These are phyloP conservation scores for Sporothrix variecibatus DNA, from an alignment of 2,329 filamentous ascomycete genomes.

Conservation along the genomic window DNA sequence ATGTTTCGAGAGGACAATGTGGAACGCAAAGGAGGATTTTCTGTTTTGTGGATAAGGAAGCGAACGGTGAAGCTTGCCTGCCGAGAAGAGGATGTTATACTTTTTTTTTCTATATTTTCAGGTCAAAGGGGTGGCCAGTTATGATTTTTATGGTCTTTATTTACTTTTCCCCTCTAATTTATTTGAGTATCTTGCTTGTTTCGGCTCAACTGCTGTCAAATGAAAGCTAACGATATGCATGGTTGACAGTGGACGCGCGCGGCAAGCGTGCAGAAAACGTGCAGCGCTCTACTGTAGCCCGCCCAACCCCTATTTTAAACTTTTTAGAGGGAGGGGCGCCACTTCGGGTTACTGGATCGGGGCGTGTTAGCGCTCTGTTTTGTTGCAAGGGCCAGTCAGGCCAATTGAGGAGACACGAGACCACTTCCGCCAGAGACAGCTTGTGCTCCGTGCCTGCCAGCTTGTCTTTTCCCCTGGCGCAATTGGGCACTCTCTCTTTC, in stretches of 20 bases:
- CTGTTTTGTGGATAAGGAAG: neutral
- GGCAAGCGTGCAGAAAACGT: neutral
- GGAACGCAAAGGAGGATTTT: neutral
- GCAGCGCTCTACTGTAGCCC: neutral
- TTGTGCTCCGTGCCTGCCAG: constrained; percentile 1
- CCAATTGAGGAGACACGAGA: constrained; percentile 4
- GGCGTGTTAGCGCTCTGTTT: constrained; percentile 2
- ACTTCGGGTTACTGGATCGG: constrained; percentile 1
- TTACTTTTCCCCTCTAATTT: neutral
- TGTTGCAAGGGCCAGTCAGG: neutral
- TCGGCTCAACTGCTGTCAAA: neutral
- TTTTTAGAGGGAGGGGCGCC: neutral
- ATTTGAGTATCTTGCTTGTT: neutral
- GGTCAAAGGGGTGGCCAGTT: neutral
- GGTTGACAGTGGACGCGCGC: neutral
- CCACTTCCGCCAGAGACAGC: neutral
- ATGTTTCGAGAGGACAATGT: neutral
- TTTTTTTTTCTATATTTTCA: neutral
- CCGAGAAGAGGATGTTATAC: neutral
- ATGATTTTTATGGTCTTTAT: neutral
- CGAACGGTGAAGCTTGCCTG: neutral
- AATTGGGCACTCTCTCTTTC: neutral
- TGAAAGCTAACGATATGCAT: neutral
- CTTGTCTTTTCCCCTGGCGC: neutral
- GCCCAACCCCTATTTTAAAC: constrained; percentile 11